A percentile compares a stretch with the other conserved stretches of the same genome.
Evolutionary conservation across 352 stramenopile genomes (phyloP).

Genomic region (Phytophthora tentaculata): DNA sequence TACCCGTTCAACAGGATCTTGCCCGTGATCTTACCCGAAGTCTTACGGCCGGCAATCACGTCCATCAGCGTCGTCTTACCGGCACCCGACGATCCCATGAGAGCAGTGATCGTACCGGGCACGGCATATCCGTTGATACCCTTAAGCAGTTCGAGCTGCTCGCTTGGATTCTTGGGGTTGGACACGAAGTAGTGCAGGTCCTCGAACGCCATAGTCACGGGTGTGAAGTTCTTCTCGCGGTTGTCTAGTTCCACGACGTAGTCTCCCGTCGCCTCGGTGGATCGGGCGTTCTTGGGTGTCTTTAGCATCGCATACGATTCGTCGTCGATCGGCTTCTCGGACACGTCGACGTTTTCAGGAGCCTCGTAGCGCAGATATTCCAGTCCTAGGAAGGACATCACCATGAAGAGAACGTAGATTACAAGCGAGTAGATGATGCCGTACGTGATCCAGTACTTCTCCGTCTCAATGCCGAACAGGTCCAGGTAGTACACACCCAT

Average conservation of each 20-base stretch:
- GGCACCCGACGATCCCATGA: neutral
- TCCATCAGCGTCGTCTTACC: conserved; percentile 2
- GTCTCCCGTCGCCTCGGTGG: neutral
- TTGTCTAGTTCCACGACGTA: neutral
- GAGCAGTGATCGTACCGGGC: neutral
- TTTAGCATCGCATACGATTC: conserved; percentile 4
- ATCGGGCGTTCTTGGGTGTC: neutral
- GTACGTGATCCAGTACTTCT: conserved; percentile 1
- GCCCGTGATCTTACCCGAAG: conserved; percentile 59
- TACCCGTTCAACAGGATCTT: conserved; percentile 61
- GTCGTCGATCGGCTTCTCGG: conserved; percentile 2
- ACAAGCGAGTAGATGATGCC: conserved; percentile 1
- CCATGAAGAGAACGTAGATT: conserved; percentile 2
- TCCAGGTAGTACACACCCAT: conserved; percentile 4
- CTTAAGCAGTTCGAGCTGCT: neutral
- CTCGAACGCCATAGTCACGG: neutral
- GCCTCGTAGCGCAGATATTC: neutral
- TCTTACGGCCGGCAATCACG: conserved; percentile 16
- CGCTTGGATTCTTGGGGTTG: neutral
- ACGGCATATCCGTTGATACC: neutral
- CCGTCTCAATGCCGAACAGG: conserved; percentile 3
- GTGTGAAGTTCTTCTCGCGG: conserved; percentile 1
- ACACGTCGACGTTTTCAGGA: neutral
- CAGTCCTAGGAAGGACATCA: conserved; percentile 1
- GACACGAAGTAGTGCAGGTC: conserved; percentile 2